Conservation (phyloP, 768 basidiomycete genomes). For the Gautieria morchelliformis region DNA sequence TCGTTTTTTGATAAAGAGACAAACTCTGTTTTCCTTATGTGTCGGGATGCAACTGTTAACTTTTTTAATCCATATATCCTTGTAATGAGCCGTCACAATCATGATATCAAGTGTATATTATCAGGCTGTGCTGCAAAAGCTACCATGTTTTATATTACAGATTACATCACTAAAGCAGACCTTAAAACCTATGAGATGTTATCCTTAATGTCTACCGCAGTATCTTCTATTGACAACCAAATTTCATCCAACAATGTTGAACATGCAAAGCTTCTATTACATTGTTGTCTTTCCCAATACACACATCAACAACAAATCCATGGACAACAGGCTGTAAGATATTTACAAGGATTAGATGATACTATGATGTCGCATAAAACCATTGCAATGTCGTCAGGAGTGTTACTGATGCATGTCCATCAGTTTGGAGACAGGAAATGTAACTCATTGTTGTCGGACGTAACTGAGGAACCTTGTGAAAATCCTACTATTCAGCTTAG, state of each 20-base stretch:
- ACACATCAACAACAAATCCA: conserved; percentile 7
- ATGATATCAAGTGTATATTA: conserved; percentile 27
- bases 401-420: background rate
- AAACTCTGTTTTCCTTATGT: conserved; percentile 22
- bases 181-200: conserved; percentile 15
- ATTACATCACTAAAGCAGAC: conserved; percentile 27
- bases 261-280: conserved; percentile 3
- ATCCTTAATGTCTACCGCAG: background rate
- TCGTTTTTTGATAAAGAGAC: conserved; percentile 22
- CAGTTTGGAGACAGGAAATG: no score
- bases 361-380: background rate
- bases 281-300: conserved; percentile 9
- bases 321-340: conserved; percentile 9
- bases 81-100: conserved; percentile 25
- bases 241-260: background rate
- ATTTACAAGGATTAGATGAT: background rate
- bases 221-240: background rate
- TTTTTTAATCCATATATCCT: conserved; percentile 26
- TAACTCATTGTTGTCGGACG: no score
- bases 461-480: no score
- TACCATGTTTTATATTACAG: conserved; percentile 26
- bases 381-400: background rate
- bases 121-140: conserved; percentile 25
- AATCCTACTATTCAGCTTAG: no score
- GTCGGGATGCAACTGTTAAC: conserved; percentile 21